Evolutionary conservation across 345 rosid species (phyloP).

Genomic region (Clarkia xantiana): DNA sequence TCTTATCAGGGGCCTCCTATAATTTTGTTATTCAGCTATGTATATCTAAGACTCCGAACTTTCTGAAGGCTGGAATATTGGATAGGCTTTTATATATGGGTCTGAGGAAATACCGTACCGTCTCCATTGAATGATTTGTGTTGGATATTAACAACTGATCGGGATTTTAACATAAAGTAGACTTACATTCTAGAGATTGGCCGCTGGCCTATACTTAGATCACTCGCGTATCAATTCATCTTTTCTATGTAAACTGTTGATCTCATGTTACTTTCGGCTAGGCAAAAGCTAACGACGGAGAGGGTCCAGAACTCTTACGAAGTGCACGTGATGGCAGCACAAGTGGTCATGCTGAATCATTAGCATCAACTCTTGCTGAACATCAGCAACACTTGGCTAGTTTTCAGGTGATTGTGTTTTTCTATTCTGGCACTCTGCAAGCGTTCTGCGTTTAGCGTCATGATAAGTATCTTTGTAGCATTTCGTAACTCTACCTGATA

Average conservation of each 20-base stretch:
- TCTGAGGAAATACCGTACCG: too few species aligned
- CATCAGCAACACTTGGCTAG: constrained; percentile 98
- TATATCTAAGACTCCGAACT: too few species aligned
- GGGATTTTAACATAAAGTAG: neutral
- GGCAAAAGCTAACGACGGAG: constrained; percentile 98
- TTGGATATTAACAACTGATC: neutral
- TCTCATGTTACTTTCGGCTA: constrained; percentile 13
- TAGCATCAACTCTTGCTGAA: constrained; percentile 79
- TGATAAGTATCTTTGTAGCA: too few species aligned
- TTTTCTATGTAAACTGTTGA: neutral
- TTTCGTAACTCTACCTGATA: too few species aligned
- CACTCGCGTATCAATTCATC: neutral
- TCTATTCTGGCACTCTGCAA: neutral
- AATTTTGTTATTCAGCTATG: neutral
- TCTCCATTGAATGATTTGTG: neutral
- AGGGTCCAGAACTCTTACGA: constrained; percentile 91
- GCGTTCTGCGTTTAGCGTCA: too few species aligned
- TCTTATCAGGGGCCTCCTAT: constrained; percentile 1
- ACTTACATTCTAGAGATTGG: neutral
- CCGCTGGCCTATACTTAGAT: neutral
- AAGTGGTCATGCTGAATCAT: constrained; percentile 83
- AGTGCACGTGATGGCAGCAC: constrained; percentile 59
- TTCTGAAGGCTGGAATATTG: too few species aligned
- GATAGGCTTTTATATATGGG: too few species aligned
- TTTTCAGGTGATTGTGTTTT: constrained; percentile 55